Base-by-base conservation (phyloP, 148 eudicot genomes). In the Polygonum aviculare region DNA sequence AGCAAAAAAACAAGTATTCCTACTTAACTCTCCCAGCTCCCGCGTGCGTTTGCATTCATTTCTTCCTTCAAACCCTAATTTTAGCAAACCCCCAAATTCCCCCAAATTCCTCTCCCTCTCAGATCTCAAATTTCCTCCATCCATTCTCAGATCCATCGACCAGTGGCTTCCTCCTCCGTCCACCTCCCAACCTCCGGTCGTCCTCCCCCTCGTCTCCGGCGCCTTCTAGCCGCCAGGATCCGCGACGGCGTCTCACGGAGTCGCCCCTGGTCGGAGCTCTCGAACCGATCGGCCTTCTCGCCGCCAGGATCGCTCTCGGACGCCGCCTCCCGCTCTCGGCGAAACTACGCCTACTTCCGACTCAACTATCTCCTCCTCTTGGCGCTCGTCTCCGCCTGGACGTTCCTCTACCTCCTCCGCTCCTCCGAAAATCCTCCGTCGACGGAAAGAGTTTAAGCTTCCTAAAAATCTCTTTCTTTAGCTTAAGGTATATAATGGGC, bases 211-310 rank as follows among this genome's bases (percentile, higher is more conserved):
- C 85, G 2, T 85, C 85, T 3, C n/a, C 79, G 38, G 48, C 77
- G 52, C 85, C 77, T 49, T 79, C 75, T 79, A n/a, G n/a, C n/a
- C n/a, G n/a, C 76, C 65, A 87, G 86, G 54, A 76, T 85, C 80
- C 84, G 77, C 36, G 40, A 50, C 73, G 87, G 86, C 21, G 79
- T 89, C 73, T 77, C 98, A 21, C 81, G 79, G 12, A 86, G 90
- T 83, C 96, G 98, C 36, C 98, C 98, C 1, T 91, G 94, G 96
- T 18, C 88, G 0, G 96, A 93, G 75, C 90, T 93, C 77, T 21
- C 84, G 12, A 91, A 89, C 75, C 92, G 90, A 18, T 57, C 94
- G 79, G 86, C 91, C 77, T 85, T 93, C 87, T 80, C 94, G 0
- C 88, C 87, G 36, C 98, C 98, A 0, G 92, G 86, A 0, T 89